phyloP scores from a whole-genome alignment of 2,329 filamentous ascomycete genomes.

The Ascochyta rabiei region DNA sequence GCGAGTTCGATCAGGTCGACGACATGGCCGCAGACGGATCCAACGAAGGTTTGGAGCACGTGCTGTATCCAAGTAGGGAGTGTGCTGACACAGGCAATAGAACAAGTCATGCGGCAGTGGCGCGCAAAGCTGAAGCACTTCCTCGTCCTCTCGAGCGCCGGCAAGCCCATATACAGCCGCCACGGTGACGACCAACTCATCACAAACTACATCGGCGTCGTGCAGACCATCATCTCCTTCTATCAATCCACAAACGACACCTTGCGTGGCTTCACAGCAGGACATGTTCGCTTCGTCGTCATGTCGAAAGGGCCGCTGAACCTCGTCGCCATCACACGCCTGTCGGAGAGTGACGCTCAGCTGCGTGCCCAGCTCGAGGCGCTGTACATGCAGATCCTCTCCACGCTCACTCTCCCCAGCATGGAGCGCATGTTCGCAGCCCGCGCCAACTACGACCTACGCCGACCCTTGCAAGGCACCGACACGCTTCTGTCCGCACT shows the following conservation, averaged over 20 bases:
- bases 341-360: conserved; percentile 91
- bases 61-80: conserved; percentile 20
- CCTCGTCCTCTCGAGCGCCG: conserved; percentile 91
- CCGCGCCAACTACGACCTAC: conserved; percentile 90
- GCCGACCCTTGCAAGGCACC: conserved; percentile 87
- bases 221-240: conserved; percentile 97
- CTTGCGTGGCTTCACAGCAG: conserved; percentile 85
- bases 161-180: conserved; percentile 95
- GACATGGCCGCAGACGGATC: conserved; percentile 60
- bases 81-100: conserved; percentile 43
- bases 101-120: conserved; percentile 71
- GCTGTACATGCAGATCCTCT: conserved; percentile 97
- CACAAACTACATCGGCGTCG: conserved; percentile 91
- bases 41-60: conserved; percentile 63
- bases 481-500: conserved; percentile 89
- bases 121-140: conserved; percentile 96
- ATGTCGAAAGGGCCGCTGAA: conserved; percentile 85
- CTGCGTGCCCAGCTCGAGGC: conserved; percentile 87
- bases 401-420: conserved; percentile 87
- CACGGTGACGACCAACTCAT: conserved; percentile 90
- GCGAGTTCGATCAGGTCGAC: conserved; percentile 79
- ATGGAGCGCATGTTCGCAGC: conserved; percentile 86
- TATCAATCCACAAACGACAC: conserved; percentile 82
- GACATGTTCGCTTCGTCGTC: conserved; percentile 82
- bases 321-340: conserved; percentile 87